Conservation (phyloP, 2,329 filamentous ascomycete species). For the Penicillium sp. region DNA sequence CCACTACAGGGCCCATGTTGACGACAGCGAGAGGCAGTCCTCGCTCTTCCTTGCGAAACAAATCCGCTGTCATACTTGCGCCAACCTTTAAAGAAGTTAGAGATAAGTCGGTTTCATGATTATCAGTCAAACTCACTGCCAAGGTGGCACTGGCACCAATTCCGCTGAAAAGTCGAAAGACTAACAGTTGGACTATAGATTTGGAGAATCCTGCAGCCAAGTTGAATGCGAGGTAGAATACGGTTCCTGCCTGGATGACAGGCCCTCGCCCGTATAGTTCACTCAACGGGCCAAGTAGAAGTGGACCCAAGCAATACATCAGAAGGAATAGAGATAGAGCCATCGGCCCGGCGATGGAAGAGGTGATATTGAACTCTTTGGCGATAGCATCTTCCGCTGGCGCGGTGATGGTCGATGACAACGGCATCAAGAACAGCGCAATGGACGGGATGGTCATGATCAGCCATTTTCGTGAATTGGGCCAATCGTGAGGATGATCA, state of each 20-base stretch:
- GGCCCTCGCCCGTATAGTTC: slow-evolving; percentile 47
- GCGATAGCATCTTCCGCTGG: neutral
- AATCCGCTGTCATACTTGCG: too few relatives aligned
- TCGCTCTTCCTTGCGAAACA: too few relatives aligned
- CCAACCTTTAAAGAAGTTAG: too few relatives aligned
- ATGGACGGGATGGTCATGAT: neutral
- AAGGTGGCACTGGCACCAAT: slow-evolving; percentile 46
- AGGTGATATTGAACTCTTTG: neutral
- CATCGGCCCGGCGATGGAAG: neutral
- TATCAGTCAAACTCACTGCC: neutral
- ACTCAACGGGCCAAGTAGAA: slow-evolving; percentile 43
- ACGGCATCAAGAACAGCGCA: slow-evolving; percentile 1
- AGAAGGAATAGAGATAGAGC: slow-evolving; percentile 1
- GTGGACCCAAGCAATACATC: slow-evolving; percentile 42
- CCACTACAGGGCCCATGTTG: neutral
- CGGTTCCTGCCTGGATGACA: slow-evolving; percentile 45
- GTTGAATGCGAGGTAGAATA: slow-evolving; percentile 50
- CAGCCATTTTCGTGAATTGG: slow-evolving; percentile 1
- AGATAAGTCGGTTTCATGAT: too few relatives aligned
- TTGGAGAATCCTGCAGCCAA: slow-evolving; percentile 45
- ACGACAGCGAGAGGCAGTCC: too few relatives aligned
- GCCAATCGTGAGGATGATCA: slow-evolving; percentile 2
- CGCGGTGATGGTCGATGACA: slow-evolving; percentile 2
- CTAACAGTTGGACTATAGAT: slow-evolving; percentile 45
- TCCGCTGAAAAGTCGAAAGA: slow-evolving; percentile 48